These are phyloP conservation scores for Gorgonomyces haynaldii DNA, from an alignment of 192 early-diverging fungal species.

Conservation along the genomic window DNA sequence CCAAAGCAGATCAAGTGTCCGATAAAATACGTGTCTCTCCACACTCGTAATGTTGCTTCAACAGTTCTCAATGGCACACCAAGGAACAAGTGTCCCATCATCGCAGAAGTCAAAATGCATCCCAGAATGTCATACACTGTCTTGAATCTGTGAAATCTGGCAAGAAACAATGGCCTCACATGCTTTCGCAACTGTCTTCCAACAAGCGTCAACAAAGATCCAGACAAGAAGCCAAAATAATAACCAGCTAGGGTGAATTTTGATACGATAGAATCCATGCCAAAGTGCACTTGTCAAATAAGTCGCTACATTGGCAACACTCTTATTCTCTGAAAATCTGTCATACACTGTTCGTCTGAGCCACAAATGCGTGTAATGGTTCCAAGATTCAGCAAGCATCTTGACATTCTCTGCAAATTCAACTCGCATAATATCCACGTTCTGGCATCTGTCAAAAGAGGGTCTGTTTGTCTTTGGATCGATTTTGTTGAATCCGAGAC, in stretches of 20 bases:
- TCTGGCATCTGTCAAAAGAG: conserved; percentile 72
- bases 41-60: too few species aligned
- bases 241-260: too few species aligned
- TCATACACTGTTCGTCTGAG: conserved; percentile 68
- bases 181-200: conserved; percentile 46
- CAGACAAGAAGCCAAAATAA: conserved; percentile 46
- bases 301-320: conserved; percentile 47
- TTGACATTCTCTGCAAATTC: conserved; percentile 70
- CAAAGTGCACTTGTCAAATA: conserved; percentile 79
- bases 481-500: conserved; percentile 53
- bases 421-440: conserved; percentile 53
- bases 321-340: conserved; percentile 52
- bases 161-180: conserved; percentile 47
- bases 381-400: conserved; percentile 70
- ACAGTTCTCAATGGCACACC: conserved; percentile 58
- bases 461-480: too few species aligned
- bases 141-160: conserved; percentile 26
- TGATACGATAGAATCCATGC: conserved; percentile 87
- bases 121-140: conserved; percentile 57
- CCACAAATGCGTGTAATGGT: conserved; percentile 79
- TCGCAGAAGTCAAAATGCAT: conserved; percentile 48
- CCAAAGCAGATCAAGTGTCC: not conserved
- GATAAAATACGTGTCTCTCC: too few species aligned
- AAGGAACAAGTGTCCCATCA: conserved; percentile 54
- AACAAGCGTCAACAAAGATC: conserved; percentile 39